Evolutionary conservation across 805 yeast genomes (phyloP), one percentile per base, ranked within the genome.

Genomic region (Cyberlindnera maclurae): DNA sequence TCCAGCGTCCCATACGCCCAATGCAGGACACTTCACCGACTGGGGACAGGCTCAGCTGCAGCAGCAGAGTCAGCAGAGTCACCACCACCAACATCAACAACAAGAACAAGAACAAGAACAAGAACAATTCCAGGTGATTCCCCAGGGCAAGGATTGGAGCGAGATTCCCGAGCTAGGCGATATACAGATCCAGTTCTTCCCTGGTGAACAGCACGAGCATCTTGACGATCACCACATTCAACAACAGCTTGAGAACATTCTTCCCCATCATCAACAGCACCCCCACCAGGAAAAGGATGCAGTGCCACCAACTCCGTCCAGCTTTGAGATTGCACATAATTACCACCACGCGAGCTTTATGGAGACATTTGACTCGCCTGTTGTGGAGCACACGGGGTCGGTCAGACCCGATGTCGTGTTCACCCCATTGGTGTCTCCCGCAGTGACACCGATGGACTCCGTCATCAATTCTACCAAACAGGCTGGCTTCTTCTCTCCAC

Each of bases 351-450:
- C 39, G 4, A 31, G 26, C 1, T 46, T 42, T 18, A 27, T 41
- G 30, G 42, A 41, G 24, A 42, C 31, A 22, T 51, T 45, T 24
- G 39, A 47, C 29, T 50, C 54, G 11, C 54, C 54, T 13, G 34
- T 37, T 4, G 18, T 46, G 13, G 45, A 49, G 15, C 34, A 30
- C 6, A 41, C 32, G 12, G 9, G 37, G 5, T 47, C 54, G 10
- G 67, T 75, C 2, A 60, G 77, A 32, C 77, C 81, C 1, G 80
- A 75, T 43, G 75, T 74, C 36, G 74, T 74, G 5, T 83, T 80
- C 59, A 83, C 93, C 1, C 93, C 94, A 1, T 65, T 83, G 43
- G 74, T 80, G 2, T 80, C 89, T 2, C 94, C 94, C 0, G 79
- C 83, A 9, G 82, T 77, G 12, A 75, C 87, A 3, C 87, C 87